Evolutionary conservation across 352 stramenopile genomes (phyloP), one percentile per base, ranked within the genome.

Genomic region (Pythium biforme): DNA sequence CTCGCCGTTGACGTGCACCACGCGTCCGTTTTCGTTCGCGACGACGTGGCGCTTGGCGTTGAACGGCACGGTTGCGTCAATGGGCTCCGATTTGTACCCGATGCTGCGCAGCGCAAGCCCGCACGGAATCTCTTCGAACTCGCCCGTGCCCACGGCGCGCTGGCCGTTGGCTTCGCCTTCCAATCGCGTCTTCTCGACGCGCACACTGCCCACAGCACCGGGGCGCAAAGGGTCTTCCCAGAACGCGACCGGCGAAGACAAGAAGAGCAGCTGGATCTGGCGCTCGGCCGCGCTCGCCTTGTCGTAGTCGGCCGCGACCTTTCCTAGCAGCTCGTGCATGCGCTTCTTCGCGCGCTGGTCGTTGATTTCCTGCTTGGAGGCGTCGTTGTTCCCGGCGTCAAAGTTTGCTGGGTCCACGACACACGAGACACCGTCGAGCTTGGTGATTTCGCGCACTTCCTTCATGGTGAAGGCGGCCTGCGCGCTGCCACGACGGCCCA

Each of bases 401-500:
- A 99, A 51, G 62, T 99, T 94, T 12, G 90, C 76, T 8, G 84
- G 72, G 58, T 95, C 69, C 20, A 99, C 88, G 11, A 97, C 68
- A 64, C 93, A 98, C 15, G 79, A 66, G 1, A 91, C 87, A 31
- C 77, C 69, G 29, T 89, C 59, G 33, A 97, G 66, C 51, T 91
- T 92, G 20, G 86, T 96, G 62, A 97, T 66, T 61, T 98, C 93
- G 23, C 93, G 81, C 25, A 98, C 68, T 65, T 98, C 95, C 63
- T 99, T 99, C 70, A 99, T 99, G 29, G 96, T 99, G 73, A 99
- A 99, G 20, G 97, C 92, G 20, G 90, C 94, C 78, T 99, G 97
- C 8, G 96, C 83, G 62, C 88, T 92, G n/a, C 97, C 97, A 27
- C 97, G 79, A 66, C 97, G 89, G 19, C 96, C 96, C 1, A 99